Evolutionary conservation across 176 grass and related monocot genomes (phyloP).

Genomic region (Triticum turgidum): DNA sequence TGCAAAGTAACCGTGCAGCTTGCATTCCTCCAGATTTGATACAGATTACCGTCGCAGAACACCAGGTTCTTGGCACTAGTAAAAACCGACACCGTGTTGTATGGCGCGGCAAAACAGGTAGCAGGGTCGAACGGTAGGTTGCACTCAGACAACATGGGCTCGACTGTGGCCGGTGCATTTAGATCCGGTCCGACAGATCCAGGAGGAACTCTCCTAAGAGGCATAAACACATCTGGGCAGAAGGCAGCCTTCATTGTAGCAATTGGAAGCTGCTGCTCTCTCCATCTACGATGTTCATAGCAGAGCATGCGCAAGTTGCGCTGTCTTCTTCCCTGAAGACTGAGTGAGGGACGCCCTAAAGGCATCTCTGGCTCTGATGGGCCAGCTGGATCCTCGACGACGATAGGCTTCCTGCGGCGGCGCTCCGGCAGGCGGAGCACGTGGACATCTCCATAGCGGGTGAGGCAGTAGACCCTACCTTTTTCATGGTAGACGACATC

Average conservation of each 20-base stretch:
- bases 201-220: slow-evolving; percentile 4
- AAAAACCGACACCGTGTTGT: slow-evolving; percentile 40
- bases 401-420: slow-evolving; percentile 35
- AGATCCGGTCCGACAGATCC: slow-evolving; percentile 41
- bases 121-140: slow-evolving; percentile 48
- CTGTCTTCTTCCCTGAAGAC: not conserved
- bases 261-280: not conserved
- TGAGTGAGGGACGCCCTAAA: not conserved
- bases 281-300: not conserved
- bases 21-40: slow-evolving; percentile 53
- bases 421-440: slow-evolving; percentile 52
- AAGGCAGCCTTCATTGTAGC: not conserved
- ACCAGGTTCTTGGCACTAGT: slow-evolving; percentile 52
- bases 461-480: slow-evolving; percentile 64
- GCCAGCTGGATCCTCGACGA: slow-evolving; percentile 33
- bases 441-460: slow-evolving; percentile 51
- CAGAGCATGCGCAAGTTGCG: slow-evolving; percentile 33
- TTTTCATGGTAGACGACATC: slow-evolving; percentile 55
- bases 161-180: slow-evolving; percentile 32
- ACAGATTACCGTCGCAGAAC: slow-evolving; percentile 39
- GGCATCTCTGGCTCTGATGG: slow-evolving; percentile 15
- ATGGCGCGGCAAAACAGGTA: slow-evolving; percentile 37
- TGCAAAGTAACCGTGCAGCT: slow-evolving; percentile 57
- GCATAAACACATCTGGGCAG: slow-evolving; percentile 10
- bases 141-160: slow-evolving; percentile 26